Percentiles rank a stretch among this genome's conserved stretches.
These are phyloP conservation scores for Mycena floridula DNA, from an alignment of 768 basidiomycete genomes.

Conservation along the genomic window DNA sequence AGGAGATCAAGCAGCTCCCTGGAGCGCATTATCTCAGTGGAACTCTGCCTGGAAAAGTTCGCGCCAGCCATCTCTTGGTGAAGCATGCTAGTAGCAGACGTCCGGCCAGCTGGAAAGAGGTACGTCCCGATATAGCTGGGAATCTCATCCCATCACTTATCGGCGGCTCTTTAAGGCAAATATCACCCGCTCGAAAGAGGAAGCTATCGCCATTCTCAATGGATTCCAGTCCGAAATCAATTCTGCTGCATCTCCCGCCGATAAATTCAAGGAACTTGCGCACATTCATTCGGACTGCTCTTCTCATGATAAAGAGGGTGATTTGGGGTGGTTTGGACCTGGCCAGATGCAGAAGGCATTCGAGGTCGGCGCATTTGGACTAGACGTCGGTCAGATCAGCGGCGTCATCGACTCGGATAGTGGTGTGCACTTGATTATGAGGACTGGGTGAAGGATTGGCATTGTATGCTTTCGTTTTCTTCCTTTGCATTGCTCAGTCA, in stretches of 20 bases:
- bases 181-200: conserved; percentile 83
- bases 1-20: conserved; percentile 56
- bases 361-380: conserved; percentile 77
- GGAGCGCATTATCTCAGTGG: conserved; percentile 53
- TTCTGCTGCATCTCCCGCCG: conserved; percentile 25
- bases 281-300: conserved; percentile 80
- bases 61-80: conserved; percentile 92
- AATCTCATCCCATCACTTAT: conserved; percentile 1
- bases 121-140: conserved; percentile 24
- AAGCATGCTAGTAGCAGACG: conserved; percentile 82
- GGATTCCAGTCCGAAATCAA: conserved; percentile 59
- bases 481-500: neutral
- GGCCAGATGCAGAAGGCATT: conserved; percentile 98
- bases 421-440: conserved; percentile 89
- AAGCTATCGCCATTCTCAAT: conserved; percentile 78
- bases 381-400: conserved; percentile 73
- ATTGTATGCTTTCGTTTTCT: neutral
- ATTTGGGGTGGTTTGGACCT: conserved; percentile 79
- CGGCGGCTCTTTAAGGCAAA: conserved; percentile 35
- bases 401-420: conserved; percentile 85
- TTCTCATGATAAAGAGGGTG: conserved; percentile 75
- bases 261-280: conserved; percentile 77
- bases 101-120: conserved; percentile 83
- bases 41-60: conserved; percentile 49
- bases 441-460: conserved; percentile 66